Evolutionary conservation across 2,329 filamentous ascomycete species (phyloP).

Genomic region (Aplosporella prunicola): DNA sequence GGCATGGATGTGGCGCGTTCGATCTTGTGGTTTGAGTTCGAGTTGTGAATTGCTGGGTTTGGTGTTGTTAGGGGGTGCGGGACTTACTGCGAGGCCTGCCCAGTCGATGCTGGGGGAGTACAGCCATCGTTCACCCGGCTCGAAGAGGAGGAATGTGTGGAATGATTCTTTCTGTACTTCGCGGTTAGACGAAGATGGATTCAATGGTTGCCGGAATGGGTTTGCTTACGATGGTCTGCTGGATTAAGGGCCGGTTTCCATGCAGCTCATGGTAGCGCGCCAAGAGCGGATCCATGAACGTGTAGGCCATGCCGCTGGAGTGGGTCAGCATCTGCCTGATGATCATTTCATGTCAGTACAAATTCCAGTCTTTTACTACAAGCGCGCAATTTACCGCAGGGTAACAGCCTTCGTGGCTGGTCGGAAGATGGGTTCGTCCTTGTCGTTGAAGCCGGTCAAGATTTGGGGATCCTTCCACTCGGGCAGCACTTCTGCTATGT

Average conservation of each 20-base stretch:
- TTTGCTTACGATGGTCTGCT: neutral
- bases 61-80: neutral
- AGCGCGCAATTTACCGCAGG: conserved; percentile 3
- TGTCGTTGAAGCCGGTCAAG: conserved; percentile 15
- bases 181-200: neutral
- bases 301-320: conserved; percentile 19
- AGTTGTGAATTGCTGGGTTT: conserved; percentile 15
- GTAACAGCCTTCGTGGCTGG: neutral
- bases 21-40: conserved; percentile 11
- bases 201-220: neutral
- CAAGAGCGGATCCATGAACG: conserved; percentile 14
- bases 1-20: conserved; percentile 15
- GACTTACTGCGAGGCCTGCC: conserved; percentile 12
- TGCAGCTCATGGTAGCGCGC: conserved; percentile 2
- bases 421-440: conserved; percentile 17
- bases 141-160: conserved; percentile 17
- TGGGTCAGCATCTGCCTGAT: conserved; percentile 18
- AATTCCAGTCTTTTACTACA: neutral
- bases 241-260: neutral
- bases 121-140: conserved; percentile 17
- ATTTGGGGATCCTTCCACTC: conserved; percentile 22
- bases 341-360: neutral
- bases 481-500: conserved; percentile 22
- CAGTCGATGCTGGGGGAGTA: conserved; percentile 19
- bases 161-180: conserved; percentile 13